Evolutionary conservation across 2,329 filamentous ascomycete genomes (phyloP).

Genomic region (Elsinoe perseae): DNA sequence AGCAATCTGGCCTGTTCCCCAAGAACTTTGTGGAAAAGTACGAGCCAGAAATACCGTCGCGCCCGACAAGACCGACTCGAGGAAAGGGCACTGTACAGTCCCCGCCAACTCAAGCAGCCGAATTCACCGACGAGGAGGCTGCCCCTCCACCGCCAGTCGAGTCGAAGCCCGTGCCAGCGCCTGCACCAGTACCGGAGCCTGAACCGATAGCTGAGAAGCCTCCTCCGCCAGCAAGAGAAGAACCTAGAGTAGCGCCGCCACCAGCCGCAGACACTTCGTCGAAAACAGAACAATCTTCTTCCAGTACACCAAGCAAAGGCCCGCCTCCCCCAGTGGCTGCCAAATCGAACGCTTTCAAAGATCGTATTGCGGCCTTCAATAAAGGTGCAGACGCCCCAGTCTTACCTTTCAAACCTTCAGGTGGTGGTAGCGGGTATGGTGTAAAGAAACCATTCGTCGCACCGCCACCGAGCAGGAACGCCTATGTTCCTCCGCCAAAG

Average conservation of each 20-base stretch:
- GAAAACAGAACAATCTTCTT: not conserved
- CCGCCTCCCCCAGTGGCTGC: constrained; percentile 57
- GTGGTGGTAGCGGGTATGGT: constrained; percentile 56
- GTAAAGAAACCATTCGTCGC: constrained; percentile 97
- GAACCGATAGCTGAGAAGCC: constrained; percentile 25
- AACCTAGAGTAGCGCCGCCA: constrained; percentile 35
- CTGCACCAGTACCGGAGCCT: constrained; percentile 27
- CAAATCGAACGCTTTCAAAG: constrained; percentile 86
- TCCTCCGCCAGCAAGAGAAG: constrained; percentile 24
- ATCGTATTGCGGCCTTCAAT: constrained; percentile 96
- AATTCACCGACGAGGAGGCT: constrained; percentile 23
- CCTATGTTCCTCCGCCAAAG: constrained; percentile 76
- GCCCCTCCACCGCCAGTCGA: constrained; percentile 28
- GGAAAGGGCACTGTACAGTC: constrained; percentile 53
- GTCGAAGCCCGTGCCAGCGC: constrained; percentile 30
- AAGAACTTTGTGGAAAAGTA: constrained; percentile 96
- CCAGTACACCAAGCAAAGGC: constrained; percentile 38
- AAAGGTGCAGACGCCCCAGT: constrained; percentile 76
- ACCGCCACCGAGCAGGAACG: constrained; percentile 84
- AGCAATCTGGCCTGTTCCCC: constrained; percentile 81
- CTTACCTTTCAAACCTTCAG: constrained; percentile 78
- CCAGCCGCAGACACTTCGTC: constrained; percentile 28
- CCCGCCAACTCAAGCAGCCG: constrained; percentile 23
- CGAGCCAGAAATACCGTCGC: constrained; percentile 81
- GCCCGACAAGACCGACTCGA: constrained; percentile 64